Evolutionary conservation across 1,284 basidiomycete genomes (phyloP).

Genomic region (Heterobasidion irregulare): DNA sequence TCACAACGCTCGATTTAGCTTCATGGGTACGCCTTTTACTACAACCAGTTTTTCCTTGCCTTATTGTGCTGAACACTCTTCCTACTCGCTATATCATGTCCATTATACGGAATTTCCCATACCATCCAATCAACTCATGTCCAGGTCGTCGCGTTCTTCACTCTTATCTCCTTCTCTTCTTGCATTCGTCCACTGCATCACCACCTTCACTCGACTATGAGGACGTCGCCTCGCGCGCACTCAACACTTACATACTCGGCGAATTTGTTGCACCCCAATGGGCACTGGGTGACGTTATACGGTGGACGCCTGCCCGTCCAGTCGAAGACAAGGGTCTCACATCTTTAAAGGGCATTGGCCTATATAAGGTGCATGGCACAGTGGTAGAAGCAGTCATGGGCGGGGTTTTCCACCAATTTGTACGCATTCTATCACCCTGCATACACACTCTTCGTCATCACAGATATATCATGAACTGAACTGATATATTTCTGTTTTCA

Average conservation of each 20-base stretch:
- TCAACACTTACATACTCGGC: constrained; percentile 64
- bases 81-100: not conserved
- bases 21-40: constrained; percentile 45
- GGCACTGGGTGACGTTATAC: constrained; percentile 57
- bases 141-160: constrained; percentile 68
- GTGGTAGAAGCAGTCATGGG: constrained; percentile 70
- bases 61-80: not conserved
- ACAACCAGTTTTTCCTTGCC: not conserved
- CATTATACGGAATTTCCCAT: not conserved
- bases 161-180: constrained; percentile 61
- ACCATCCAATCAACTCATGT: not conserved
- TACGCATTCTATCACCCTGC: constrained; percentile 25
- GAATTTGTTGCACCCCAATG: constrained; percentile 65
- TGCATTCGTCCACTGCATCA: constrained; percentile 42
- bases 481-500: constrained; percentile 15
- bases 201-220: constrained; percentile 43
- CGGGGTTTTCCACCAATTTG: constrained; percentile 71
- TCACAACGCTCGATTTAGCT: constrained; percentile 62
- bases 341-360: constrained; percentile 40
- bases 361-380: constrained; percentile 73
- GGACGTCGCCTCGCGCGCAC: constrained; percentile 38
- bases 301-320: constrained; percentile 49
- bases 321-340: constrained; percentile 17
- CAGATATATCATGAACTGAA: not conserved
- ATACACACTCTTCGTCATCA: constrained; percentile 12